Base-by-base conservation (phyloP, 1,139 yeast genomes). In the Yarrowia galli region DNA sequence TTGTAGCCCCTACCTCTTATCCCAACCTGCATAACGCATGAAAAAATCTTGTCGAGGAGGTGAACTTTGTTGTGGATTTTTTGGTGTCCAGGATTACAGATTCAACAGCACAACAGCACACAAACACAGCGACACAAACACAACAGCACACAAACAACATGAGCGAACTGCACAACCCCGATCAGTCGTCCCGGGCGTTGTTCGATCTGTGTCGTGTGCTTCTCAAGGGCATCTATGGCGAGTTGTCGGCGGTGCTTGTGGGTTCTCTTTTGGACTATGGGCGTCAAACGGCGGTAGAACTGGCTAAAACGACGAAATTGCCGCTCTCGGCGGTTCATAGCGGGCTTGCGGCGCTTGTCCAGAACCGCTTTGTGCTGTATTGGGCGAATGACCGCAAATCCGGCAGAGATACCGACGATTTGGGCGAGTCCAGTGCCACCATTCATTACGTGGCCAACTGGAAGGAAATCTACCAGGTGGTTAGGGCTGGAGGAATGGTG, bases 401-500 rank as follows among this genome's bases (percentile, higher is more conserved):
- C 42, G 51, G 67, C 16, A 35, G 23, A 12, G 70, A 63, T 22
- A 38, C 66, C 16, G 87, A 83, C 10, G 84, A 83, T 28, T 76
- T 79, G 0, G 72, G 78, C 16, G 74, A 77, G 8, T 74, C 79
- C 18, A 77, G 78, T 20, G 76, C 76, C 9, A 82, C 76, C 9
- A 82, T 84, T 0, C 85, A 80, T 72, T 92, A 92, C 75, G 82
- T 82, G 46, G 85, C 88, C 70, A 84, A 89, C 73, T 88, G 87
- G 71, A 83, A 81, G 35, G 97, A 97, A 8, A 79, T 89, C 25
- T 81, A 87, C 72, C 77, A 85, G 67, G 80, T 91, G 67, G 76
- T 92, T 40, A 91, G 92, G 77, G 83, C 93, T 45, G 98, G 97
- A 40, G 91, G 91, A 67, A 87, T 92, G 70, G 82, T 91, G 46